phyloP scores from a whole-genome alignment of 306 rosid species.

The Crataegus laevigata region DNA sequence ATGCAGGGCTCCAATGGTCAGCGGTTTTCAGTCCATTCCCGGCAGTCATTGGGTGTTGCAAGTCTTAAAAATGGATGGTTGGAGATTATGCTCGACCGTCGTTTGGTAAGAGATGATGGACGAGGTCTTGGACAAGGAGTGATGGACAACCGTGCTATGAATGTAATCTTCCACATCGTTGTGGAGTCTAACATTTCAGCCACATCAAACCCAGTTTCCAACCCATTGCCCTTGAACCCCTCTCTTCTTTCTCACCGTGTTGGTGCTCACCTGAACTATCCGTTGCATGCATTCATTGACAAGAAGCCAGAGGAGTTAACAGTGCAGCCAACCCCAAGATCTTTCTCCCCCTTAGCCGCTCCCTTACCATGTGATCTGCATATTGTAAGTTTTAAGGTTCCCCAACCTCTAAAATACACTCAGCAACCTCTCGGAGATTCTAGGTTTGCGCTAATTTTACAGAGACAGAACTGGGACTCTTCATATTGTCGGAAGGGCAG shows the following conservation, averaged over 20 bases:
- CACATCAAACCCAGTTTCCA: conserved; percentile 39
- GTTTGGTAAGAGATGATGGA: conserved; percentile 80
- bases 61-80: conserved; percentile 88
- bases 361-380: conserved; percentile 92
- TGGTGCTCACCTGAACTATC: conserved; percentile 78
- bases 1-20: conserved; percentile 71
- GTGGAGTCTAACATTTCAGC: conserved; percentile 66
- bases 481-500: conserved; percentile 83
- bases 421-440: conserved; percentile 50
- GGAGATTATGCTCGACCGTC: conserved; percentile 97
- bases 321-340: conserved; percentile 52
- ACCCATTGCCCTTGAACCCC: conserved; percentile 50
- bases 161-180: conserved; percentile 74
- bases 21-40: conserved; percentile 82
- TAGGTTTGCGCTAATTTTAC: conserved; percentile 61
- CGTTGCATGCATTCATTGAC: conserved; percentile 69
- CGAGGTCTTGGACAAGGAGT: conserved; percentile 99
- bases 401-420: conserved; percentile 58
- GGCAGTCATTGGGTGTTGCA: conserved; percentile 89
- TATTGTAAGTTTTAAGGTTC: conserved; percentile 86
- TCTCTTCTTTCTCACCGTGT: conserved; percentile 79
- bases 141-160: conserved; percentile 82
- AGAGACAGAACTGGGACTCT: conserved; percentile 71
- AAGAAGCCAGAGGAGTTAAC: conserved; percentile 58
- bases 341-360: conserved; percentile 68